phyloP scores from a whole-genome alignment of 805 yeast species.

The Saccharomycopsis fibuligera region DNA sequence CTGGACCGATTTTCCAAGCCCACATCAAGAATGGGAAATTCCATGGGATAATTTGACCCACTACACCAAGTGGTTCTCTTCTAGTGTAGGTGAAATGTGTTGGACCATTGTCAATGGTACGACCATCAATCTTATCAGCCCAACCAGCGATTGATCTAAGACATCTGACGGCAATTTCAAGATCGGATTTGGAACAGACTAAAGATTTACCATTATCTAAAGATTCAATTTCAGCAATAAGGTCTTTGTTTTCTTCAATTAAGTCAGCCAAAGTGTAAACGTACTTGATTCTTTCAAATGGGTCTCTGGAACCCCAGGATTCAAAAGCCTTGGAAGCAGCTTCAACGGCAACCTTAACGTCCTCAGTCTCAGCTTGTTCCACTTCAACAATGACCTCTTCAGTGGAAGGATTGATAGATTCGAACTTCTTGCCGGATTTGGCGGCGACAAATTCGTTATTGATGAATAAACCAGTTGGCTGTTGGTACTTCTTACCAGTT shows the following conservation, averaged over 20 bases:
- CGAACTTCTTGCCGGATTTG: constrained; percentile 48
- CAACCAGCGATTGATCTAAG: constrained; percentile 48
- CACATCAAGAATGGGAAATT: constrained; percentile 65
- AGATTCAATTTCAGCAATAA: constrained; percentile 44
- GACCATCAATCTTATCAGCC: constrained; percentile 47
- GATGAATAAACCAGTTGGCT: constrained; percentile 61
- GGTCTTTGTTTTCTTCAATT: constrained; percentile 41
- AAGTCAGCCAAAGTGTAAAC: constrained; percentile 43
- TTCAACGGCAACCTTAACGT: constrained; percentile 46
- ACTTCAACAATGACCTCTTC: constrained; percentile 54
- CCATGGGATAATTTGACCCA: constrained; percentile 71
- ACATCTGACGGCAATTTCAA: constrained; percentile 39
- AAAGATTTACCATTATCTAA: constrained; percentile 50
- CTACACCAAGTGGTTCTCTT: constrained; percentile 62
- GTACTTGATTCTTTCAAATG: constrained; percentile 36
- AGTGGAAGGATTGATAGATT: constrained; percentile 51
- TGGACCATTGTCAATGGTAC: constrained; percentile 42
- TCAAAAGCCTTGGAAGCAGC: constrained; percentile 69
- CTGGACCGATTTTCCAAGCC: constrained; percentile 66
- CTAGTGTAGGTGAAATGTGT: constrained; percentile 48
- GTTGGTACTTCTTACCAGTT: constrained; percentile 48
- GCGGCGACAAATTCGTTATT: constrained; percentile 56
- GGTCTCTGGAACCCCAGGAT: constrained; percentile 42
- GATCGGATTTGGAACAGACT: constrained; percentile 42
- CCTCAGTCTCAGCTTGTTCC: constrained; percentile 44